Percentiles rank a stretch among this genome's conserved stretches.
Evolutionary conservation across 1,284 basidiomycete genomes (phyloP).

Genomic region (Naganishia sp.): DNA sequence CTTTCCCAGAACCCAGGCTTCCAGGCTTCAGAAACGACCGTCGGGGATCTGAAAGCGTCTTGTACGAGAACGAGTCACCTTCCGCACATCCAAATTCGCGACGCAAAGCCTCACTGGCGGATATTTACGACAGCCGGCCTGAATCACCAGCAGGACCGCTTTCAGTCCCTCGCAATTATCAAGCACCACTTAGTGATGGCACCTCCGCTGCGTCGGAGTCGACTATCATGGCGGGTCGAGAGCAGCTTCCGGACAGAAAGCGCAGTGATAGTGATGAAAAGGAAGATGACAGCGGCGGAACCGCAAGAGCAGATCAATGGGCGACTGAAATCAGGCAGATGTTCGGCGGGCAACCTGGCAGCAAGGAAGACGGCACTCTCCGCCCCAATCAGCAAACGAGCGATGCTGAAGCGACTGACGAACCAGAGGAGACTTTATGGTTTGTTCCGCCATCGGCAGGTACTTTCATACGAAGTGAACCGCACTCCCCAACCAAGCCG

Average conservation of each 20-base stretch:
- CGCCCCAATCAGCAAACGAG: conserved; percentile 1
- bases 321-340: conserved; percentile 38
- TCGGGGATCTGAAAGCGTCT: conserved; percentile 32
- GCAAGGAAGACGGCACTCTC: conserved; percentile 25
- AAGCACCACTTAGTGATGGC: conserved; percentile 2
- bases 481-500: conserved; percentile 14
- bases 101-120: conserved; percentile 17
- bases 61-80: neutral
- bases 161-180: neutral
- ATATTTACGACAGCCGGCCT: conserved; percentile 1
- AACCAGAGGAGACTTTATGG: conserved; percentile 33
- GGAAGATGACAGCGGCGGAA: conserved; percentile 44
- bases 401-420: conserved; percentile 4
- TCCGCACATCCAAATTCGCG: neutral
- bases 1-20: conserved; percentile 20
- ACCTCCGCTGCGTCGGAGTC: conserved; percentile 4
- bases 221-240: neutral
- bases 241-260: neutral
- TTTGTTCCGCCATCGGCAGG: conserved; percentile 29
- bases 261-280: conserved; percentile 30
- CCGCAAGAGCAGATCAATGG: conserved; percentile 45
- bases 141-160: neutral
- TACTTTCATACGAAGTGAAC: conserved; percentile 4
- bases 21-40: conserved; percentile 31
- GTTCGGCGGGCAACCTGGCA: conserved; percentile 29